Conservation (phyloP, 225 moss, liverwort and hornwort species). For the Thuidium tamariscinum region DNA sequence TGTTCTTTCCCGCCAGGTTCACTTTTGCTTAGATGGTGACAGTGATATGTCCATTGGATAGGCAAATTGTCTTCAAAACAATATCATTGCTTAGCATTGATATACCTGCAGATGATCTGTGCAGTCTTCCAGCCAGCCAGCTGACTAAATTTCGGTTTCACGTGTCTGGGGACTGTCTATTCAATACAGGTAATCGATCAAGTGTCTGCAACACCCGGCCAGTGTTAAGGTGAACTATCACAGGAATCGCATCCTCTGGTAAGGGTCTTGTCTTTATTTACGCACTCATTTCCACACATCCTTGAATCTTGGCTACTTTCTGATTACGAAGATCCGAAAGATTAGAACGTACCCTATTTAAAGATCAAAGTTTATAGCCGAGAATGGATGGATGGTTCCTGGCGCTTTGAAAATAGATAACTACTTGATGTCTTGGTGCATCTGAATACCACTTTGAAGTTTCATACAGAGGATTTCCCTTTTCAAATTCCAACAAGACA, state of each 20-base stretch:
- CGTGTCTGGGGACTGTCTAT: background rate
- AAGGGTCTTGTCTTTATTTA: background rate
- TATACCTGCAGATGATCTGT: background rate
- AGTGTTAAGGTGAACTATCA: background rate
- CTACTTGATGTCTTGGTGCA: background rate
- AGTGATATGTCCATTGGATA: background rate
- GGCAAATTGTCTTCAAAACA: background rate
- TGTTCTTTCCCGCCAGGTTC: background rate
- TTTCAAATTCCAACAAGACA: background rate
- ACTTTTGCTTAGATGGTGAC: background rate
- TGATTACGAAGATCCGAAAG: background rate
- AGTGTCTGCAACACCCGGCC: background rate
- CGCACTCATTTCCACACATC: background rate
- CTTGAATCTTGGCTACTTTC: background rate
- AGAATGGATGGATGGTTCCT: background rate
- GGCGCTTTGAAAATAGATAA: background rate
- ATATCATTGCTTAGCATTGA: background rate
- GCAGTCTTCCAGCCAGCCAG: background rate
- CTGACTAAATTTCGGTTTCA: background rate
- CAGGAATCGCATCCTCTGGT: background rate
- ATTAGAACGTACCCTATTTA: background rate
- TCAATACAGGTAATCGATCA: background rate
- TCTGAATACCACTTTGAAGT: background rate
- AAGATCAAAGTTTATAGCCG: background rate
- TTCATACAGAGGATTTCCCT: background rate